Evolutionary conservation across 2,329 filamentous ascomycete genomes (phyloP).

Genomic region (Verticillium longisporum): DNA sequence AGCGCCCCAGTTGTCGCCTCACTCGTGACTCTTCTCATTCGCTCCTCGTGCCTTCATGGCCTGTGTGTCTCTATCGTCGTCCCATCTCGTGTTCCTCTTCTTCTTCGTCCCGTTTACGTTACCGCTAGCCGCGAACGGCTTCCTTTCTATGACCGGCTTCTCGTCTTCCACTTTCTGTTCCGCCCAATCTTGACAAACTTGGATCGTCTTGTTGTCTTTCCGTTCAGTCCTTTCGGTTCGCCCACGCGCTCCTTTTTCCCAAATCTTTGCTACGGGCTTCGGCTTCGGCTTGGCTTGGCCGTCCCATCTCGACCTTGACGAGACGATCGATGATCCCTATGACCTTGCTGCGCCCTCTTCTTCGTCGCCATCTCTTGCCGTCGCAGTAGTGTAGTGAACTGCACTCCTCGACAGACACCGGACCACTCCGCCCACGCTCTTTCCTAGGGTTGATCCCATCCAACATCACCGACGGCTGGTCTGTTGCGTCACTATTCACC

Average conservation of each 20-base stretch:
- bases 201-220: constrained; percentile 1
- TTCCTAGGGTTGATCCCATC: constrained; percentile 17
- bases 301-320: constrained; percentile 6
- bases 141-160: constrained; percentile 5
- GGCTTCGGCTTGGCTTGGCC: constrained; percentile 4
- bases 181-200: not conserved
- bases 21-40: not conserved
- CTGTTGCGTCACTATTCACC: constrained; percentile 14
- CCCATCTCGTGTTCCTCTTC: constrained; percentile 3
- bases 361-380: not conserved
- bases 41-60: not conserved
- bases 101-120: not conserved
- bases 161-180: constrained; percentile 2
- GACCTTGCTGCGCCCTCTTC: not conserved
- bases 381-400: not conserved
- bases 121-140: not conserved
- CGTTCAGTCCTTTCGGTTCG: constrained; percentile 5
- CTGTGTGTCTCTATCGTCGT: not conserved
- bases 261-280: not conserved
- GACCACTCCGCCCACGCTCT: constrained; percentile 1
- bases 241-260: constrained; percentile 5
- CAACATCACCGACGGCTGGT: constrained; percentile 18
- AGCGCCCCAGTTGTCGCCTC: not conserved
- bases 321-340: not conserved
- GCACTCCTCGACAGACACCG: not conserved